These are phyloP conservation scores for Croton setiger DNA, from an alignment of 441 rosid genomes.

Conservation along the genomic window DNA sequence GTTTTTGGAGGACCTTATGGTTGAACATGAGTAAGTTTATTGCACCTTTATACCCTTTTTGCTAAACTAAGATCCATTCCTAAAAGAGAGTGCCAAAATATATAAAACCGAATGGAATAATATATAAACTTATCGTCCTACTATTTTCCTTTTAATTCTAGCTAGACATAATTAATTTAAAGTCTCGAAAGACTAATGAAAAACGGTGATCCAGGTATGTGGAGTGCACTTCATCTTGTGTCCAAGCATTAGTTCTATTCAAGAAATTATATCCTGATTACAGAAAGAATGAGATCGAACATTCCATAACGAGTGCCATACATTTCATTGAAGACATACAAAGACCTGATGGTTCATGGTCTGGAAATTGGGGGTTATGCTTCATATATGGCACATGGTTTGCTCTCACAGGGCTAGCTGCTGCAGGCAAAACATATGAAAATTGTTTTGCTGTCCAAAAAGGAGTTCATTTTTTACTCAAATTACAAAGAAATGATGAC, in stretches of 20 bases:
- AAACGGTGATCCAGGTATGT: constrained; percentile 5
- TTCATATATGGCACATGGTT: constrained; percentile 42
- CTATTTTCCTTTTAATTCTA: background rate
- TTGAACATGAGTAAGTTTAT: constrained; percentile 45
- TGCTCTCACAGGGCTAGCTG: constrained; percentile 34
- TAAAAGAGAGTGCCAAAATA: too few relatives aligned
- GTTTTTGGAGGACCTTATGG: constrained; percentile 38
- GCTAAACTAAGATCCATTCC: too few relatives aligned
- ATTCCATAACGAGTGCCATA: constrained; percentile 32
- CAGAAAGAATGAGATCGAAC: constrained; percentile 38
- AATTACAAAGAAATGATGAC: constrained; percentile 28
- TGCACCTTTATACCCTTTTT: constrained; percentile 1
- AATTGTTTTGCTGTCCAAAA: constrained; percentile 30
- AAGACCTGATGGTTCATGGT: constrained; percentile 55
- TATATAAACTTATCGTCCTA: background rate
- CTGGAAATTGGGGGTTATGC: constrained; percentile 54
- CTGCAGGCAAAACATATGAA: constrained; percentile 40
- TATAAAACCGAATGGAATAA: too few relatives aligned
- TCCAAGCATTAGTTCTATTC: constrained; percentile 40
- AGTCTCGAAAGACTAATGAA: background rate
- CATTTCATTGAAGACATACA: constrained; percentile 37
- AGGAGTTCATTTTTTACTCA: constrained; percentile 42
- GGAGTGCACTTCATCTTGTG: constrained; percentile 51
- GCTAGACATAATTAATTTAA: too few relatives aligned
- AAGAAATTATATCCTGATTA: constrained; percentile 39